These are phyloP conservation scores for Monosporascus sp. DNA, from an alignment of 2,329 filamentous ascomycete genomes.

Conservation along the genomic window DNA sequence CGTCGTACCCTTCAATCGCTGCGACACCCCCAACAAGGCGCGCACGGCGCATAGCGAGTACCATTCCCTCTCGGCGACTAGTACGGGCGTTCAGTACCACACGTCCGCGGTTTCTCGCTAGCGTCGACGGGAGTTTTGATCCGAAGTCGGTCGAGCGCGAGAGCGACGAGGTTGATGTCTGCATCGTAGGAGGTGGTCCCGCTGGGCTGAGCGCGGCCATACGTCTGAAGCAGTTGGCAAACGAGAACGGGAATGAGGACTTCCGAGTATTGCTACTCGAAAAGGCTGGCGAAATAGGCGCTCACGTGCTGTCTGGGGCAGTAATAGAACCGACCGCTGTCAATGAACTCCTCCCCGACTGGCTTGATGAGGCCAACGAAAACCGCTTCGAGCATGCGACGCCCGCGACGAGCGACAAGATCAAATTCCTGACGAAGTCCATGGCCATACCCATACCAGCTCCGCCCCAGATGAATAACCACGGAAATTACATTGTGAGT, in stretches of 20 bases:
- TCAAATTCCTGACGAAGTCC: constrained; percentile 89
- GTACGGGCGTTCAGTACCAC: constrained; percentile 34
- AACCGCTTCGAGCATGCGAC: constrained; percentile 84
- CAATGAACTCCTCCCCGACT: constrained; percentile 87
- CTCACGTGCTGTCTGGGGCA: constrained; percentile 92
- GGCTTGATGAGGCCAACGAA: constrained; percentile 84
- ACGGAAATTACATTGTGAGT: constrained; percentile 96
- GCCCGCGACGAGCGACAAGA: constrained; percentile 74
- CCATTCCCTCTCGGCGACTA: constrained; percentile 7
- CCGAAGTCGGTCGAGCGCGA: constrained; percentile 72
- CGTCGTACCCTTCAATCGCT: constrained; percentile 17
- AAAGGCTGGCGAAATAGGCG: constrained; percentile 91
- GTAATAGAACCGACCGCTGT: constrained; percentile 87
- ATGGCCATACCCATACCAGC: constrained; percentile 73
- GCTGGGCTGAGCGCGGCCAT: constrained; percentile 91
- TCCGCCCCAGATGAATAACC: constrained; percentile 96
- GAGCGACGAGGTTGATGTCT: constrained; percentile 90
- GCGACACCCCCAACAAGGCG: constrained; percentile 10
- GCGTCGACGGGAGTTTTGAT: constrained; percentile 55
- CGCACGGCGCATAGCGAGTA: constrained; percentile 6
- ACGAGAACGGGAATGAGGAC: constrained; percentile 90
- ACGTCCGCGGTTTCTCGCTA: constrained; percentile 20
- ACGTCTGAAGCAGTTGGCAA: constrained; percentile 89
- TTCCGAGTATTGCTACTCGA: constrained; percentile 90
- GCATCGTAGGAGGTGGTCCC: constrained; percentile 93